Conservation (phyloP, 2,329 filamentous ascomycete species). For the Fusarium compactum region DNA sequence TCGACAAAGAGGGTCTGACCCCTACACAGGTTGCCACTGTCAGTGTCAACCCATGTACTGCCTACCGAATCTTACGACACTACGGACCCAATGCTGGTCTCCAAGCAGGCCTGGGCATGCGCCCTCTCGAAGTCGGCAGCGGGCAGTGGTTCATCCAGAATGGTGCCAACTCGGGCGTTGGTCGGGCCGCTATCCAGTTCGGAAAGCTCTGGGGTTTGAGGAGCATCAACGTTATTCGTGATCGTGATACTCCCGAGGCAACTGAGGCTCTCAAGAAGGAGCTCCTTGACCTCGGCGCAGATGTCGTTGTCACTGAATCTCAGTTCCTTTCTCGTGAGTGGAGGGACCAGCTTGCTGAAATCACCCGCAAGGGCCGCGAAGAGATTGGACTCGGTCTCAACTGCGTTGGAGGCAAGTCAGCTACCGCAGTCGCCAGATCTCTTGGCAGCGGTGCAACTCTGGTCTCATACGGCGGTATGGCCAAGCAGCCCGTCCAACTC, state of each 20-base stretch:
- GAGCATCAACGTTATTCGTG: slow-evolving; percentile 89
- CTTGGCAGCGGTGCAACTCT: slow-evolving; percentile 77
- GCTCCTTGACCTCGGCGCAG: slow-evolving; percentile 66
- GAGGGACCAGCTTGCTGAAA: slow-evolving; percentile 68
- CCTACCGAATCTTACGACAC: slow-evolving; percentile 91
- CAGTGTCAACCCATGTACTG: slow-evolving; percentile 92
- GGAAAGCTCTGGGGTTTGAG: slow-evolving; percentile 87
- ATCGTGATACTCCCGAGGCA: slow-evolving; percentile 72
- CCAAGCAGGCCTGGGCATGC: slow-evolving; percentile 60
- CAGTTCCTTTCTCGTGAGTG: slow-evolving; percentile 71
- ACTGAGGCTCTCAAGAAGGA: slow-evolving; percentile 71
- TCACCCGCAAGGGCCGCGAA: slow-evolving; percentile 79
- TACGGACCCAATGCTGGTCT: slow-evolving; percentile 68
- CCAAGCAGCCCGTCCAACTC: slow-evolving; percentile 83
- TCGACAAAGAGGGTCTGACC: slow-evolving; percentile 78
- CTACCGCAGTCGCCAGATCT: slow-evolving; percentile 80
- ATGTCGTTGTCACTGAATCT: slow-evolving; percentile 67
- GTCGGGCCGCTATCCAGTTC: slow-evolving; percentile 90
- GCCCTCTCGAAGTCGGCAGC: slow-evolving; percentile 59
- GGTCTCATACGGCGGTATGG: slow-evolving; percentile 97
- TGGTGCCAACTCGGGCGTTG: slow-evolving; percentile 94
- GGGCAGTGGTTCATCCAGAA: slow-evolving; percentile 97
- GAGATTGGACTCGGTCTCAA: slow-evolving; percentile 85
- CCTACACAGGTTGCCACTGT: slow-evolving; percentile 87
- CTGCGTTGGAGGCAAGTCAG: slow-evolving; percentile 91